phyloP scores from a whole-genome alignment of 805 yeast species.

The Hyphopichia homilentoma region DNA sequence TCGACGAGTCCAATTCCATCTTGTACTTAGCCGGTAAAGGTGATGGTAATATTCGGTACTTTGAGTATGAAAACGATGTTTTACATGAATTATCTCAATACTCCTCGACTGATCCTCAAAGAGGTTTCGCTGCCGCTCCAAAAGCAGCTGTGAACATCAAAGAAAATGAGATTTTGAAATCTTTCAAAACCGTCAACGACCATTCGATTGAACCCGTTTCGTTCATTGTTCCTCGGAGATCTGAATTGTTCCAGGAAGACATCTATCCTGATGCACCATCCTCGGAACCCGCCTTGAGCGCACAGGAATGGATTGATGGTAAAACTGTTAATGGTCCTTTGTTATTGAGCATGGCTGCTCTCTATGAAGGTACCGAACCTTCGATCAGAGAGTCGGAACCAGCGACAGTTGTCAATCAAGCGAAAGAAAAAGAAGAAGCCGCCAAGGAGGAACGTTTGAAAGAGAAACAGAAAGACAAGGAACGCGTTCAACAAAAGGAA shows the following conservation, averaged over 20 bases:
- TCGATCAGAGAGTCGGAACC: conserved; percentile 39
- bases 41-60: conserved; percentile 95
- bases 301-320: conserved; percentile 78
- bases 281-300: conserved; percentile 68
- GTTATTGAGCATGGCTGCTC: conserved; percentile 66
- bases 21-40: conserved; percentile 95
- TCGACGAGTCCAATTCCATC: conserved; percentile 74
- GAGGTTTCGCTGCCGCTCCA: conserved; percentile 92
- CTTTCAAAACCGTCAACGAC: conserved; percentile 87
- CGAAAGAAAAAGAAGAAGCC: conserved; percentile 17
- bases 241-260: conserved; percentile 89
- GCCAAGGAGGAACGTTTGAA: conserved; percentile 15
- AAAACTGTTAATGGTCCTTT: conserved; percentile 81
- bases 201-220: conserved; percentile 83
- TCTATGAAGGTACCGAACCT: conserved; percentile 74
- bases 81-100: conserved; percentile 84
- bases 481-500: conserved; percentile 11
- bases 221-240: conserved; percentile 88
- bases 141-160: conserved; percentile 72
- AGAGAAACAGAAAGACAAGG: conserved; percentile 7
- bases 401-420: conserved; percentile 23
- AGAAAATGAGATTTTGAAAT: conserved; percentile 79
- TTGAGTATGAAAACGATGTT: conserved; percentile 81
- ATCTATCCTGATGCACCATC: conserved; percentile 92
- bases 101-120: conserved; percentile 86